Evolutionary conservation across 768 basidiomycete species (phyloP).

Genomic region (Cystofilobasidium bisporidii): DNA sequence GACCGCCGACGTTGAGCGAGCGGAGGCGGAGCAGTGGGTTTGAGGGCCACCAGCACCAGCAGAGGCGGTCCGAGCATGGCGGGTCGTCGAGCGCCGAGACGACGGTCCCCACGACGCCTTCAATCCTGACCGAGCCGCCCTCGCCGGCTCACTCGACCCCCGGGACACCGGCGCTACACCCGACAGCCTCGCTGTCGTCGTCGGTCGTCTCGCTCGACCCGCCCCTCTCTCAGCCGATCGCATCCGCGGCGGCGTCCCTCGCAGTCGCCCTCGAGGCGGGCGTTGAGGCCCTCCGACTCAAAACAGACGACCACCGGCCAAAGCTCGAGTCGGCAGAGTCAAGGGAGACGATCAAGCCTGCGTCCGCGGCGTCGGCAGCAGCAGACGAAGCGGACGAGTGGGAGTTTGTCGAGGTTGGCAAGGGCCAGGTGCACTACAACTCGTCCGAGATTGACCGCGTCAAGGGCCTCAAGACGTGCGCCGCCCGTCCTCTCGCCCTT

Average conservation of each 20-base stretch:
- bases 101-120: conserved; percentile 8
- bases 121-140: conserved; percentile 6
- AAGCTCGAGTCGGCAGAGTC: background rate
- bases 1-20: background rate
- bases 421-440: conserved; percentile 92
- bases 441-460: conserved; percentile 79
- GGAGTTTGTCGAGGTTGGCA: conserved; percentile 80
- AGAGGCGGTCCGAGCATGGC: background rate
- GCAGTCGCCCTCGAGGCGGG: conserved; percentile 14
- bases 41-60: background rate
- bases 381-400: conserved; percentile 41
- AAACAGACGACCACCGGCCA: background rate
- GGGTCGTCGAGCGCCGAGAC: background rate
- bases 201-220: conserved; percentile 47
- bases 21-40: conserved; percentile 33
- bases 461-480: conserved; percentile 82
- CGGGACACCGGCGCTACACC: conserved; percentile 48
- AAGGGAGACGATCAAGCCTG: conserved; percentile 24
- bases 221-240: conserved; percentile 29
- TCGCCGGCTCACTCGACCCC: conserved; percentile 41
- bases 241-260: conserved; percentile 32
- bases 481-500: conserved; percentile 26
- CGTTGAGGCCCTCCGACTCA: background rate
- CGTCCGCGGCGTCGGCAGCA: background rate
- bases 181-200: conserved; percentile 45